phyloP scores from a whole-genome alignment of 768 basidiomycete species.

The Phylloporus rhodoxanthus region DNA sequence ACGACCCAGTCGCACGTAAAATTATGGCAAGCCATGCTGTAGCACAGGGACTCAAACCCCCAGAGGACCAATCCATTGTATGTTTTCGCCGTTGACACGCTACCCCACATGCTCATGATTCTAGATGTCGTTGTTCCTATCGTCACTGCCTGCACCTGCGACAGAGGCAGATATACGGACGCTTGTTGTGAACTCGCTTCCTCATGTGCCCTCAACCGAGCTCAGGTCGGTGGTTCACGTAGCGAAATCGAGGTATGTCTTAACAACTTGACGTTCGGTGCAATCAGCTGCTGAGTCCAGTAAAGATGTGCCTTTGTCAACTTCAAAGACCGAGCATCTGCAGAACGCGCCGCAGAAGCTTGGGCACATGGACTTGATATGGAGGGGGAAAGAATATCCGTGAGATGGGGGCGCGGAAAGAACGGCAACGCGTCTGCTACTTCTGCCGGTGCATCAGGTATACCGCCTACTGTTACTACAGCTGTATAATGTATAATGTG shows the following conservation, averaged over 20 bases:
- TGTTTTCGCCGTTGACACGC: slow-evolving; percentile 30
- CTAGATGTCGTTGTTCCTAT: slow-evolving; percentile 83
- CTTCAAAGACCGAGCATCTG: slow-evolving; percentile 75
- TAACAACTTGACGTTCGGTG: neutral
- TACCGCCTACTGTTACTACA: slow-evolving; percentile 5
- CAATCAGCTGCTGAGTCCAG: slow-evolving; percentile 1
- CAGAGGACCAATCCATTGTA: slow-evolving; percentile 83
- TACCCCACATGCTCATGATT: slow-evolving; percentile 1
- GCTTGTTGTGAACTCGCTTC: slow-evolving; percentile 60
- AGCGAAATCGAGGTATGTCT: slow-evolving; percentile 63
- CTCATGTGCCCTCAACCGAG: slow-evolving; percentile 54
- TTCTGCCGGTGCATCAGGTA: neutral
- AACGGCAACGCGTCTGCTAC: slow-evolving; percentile 33
- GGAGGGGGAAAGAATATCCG: slow-evolving; percentile 61
- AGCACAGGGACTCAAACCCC: slow-evolving; percentile 76
- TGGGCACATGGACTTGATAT: slow-evolving; percentile 91
- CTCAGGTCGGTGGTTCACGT: slow-evolving; percentile 85
- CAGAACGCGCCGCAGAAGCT: slow-evolving; percentile 82
- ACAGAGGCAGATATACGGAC: slow-evolving; percentile 74
- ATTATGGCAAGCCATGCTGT: slow-evolving; percentile 80
- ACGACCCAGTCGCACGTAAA: slow-evolving; percentile 92
- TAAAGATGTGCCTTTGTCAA: slow-evolving; percentile 91
- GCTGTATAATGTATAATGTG: slow-evolving; percentile 10
- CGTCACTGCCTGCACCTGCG: slow-evolving; percentile 62
- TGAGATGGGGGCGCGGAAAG: slow-evolving; percentile 88